These are phyloP conservation scores for Lonicera japonica DNA, from an alignment of 129 eudicot species.

Conservation along the genomic window DNA sequence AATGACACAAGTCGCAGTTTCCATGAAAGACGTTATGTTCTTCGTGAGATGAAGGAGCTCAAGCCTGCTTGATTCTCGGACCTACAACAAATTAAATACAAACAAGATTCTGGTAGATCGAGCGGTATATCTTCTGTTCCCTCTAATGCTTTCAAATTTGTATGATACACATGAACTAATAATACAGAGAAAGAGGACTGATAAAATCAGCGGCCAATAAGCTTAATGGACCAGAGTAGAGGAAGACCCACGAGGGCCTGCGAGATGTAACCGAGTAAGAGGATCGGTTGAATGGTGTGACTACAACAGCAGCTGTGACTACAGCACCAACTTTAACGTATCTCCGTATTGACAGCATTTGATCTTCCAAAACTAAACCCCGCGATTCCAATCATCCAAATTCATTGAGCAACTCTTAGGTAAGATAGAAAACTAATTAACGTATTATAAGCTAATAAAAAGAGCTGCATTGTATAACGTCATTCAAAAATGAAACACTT, in stretches of 20 bases:
- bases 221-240: constrained; percentile 82
- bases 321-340: constrained; percentile 90
- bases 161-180: neutral
- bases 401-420: no score
- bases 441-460: no score
- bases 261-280: constrained; percentile 85
- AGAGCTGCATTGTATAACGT: no score
- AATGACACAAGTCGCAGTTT: constrained; percentile 73
- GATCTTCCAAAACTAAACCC: constrained; percentile 73
- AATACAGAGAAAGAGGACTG: neutral
- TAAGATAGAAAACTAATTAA: no score
- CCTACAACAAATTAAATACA: neutral
- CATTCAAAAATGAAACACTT: no score
- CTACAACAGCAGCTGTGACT: constrained; percentile 81
- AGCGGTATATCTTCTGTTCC: neutral
- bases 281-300: constrained; percentile 98
- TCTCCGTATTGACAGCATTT: constrained; percentile 96
- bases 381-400: no score
- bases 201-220: constrained; percentile 59
- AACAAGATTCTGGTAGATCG: neutral
- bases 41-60: constrained; percentile 95
- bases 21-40: constrained; percentile 89
- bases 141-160: neutral
- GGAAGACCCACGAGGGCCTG: constrained; percentile 96
- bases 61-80: constrained; percentile 55